These are phyloP conservation scores for Coniferiporia sulphurascens DNA, from an alignment of 1,284 basidiomycete species.

Conservation along the genomic window DNA sequence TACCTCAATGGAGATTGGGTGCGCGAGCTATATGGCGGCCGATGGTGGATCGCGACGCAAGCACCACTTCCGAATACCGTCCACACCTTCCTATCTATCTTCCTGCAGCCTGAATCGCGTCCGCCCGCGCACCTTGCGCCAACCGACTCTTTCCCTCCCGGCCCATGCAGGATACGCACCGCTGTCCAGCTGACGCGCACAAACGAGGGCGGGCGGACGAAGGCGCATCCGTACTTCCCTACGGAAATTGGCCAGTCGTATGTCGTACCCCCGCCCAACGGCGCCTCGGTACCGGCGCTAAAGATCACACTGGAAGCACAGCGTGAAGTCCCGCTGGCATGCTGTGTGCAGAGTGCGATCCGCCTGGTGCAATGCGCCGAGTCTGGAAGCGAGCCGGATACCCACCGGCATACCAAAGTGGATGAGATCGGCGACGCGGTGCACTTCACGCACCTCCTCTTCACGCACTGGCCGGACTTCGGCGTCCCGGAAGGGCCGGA, in stretches of 20 bases:
- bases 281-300: constrained; percentile 35
- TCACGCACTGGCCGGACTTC: constrained; percentile 79
- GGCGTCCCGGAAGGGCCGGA: constrained; percentile 56
- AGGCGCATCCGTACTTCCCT: constrained; percentile 77
- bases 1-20: constrained; percentile 88
- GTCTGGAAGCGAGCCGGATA: constrained; percentile 25
- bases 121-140: constrained; percentile 32
- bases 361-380: constrained; percentile 29
- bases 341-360: constrained; percentile 55
- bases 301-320: constrained; percentile 49
- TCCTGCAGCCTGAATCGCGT: constrained; percentile 44
- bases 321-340: constrained; percentile 44
- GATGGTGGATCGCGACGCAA: constrained; percentile 81
- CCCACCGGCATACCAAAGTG: constrained; percentile 21
- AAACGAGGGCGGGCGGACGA: constrained; percentile 58
- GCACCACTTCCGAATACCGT: constrained; percentile 67
- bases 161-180: constrained; percentile 51
- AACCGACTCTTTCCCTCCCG: constrained; percentile 16
- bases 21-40: constrained; percentile 61
- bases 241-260: constrained; percentile 48
- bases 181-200: constrained; percentile 76
- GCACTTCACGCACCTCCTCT: constrained; percentile 68
- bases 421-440: constrained; percentile 32
- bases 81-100: constrained; percentile 69
- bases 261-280: constrained; percentile 44